A percentile compares a stretch with the other conserved stretches of the same genome.
Evolutionary conservation across 164 flowering plant species (phyloP).

Genomic region (Taxillus chinensis): DNA sequence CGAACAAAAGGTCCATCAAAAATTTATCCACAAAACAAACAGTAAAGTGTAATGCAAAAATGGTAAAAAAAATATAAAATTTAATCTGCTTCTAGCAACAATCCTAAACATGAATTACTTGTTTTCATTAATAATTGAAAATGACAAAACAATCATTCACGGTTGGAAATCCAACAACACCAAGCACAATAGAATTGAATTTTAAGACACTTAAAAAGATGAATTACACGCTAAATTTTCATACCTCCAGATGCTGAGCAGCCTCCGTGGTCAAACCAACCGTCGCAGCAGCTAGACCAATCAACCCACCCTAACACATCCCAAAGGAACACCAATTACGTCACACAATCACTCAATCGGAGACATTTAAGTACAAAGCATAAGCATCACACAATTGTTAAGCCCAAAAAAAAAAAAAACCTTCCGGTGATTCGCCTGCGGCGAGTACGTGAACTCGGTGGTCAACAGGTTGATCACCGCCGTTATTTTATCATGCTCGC

Average conservation of each 20-base stretch:
- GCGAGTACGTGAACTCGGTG: constrained; percentile 62
- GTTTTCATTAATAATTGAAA: too few relatives aligned
- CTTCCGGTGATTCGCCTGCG: constrained; percentile 94
- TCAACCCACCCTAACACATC: constrained; percentile 75
- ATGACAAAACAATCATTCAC: too few relatives aligned
- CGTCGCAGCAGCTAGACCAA: constrained; percentile 88
- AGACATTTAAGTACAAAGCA: constrained; percentile 1
- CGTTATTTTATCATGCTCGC: constrained; percentile 80
- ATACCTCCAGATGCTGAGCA: constrained; percentile 84
- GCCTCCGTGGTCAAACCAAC: constrained; percentile 87
- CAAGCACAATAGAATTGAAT: too few relatives aligned
- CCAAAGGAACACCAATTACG: neutral
- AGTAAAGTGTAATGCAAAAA: too few relatives aligned
- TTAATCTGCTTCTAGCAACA: too few relatives aligned
- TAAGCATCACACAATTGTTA: neutral
- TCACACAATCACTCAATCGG: constrained; percentile 2
- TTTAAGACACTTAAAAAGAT: too few relatives aligned
- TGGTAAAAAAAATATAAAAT: too few relatives aligned
- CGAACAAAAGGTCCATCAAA: too few relatives aligned
- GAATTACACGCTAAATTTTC: neutral
- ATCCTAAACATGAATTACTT: too few relatives aligned
- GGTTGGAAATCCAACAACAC: too few relatives aligned
- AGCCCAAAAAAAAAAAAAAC: constrained; percentile 16
- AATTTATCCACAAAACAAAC: too few relatives aligned
- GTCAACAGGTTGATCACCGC: constrained; percentile 69